Conservation (phyloP, 176 grass and related monocot species). For the Zizania latifolia region DNA sequence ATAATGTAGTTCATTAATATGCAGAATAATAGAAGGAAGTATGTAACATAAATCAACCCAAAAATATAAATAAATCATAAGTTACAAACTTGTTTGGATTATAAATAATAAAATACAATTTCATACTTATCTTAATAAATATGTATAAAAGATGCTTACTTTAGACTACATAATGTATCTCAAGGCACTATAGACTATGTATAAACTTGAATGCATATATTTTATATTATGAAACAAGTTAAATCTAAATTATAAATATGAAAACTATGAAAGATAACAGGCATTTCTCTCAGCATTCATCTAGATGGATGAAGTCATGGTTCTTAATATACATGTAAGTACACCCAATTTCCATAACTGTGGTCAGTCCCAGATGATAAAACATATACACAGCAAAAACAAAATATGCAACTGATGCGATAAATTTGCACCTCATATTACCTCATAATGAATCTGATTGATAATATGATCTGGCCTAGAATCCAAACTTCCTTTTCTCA, state of each 20-base stretch:
- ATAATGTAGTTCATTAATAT: not conserved
- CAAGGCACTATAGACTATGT: not conserved
- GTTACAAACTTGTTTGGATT: too few species aligned
- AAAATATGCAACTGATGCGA: not conserved
- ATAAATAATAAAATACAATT: too few species aligned
- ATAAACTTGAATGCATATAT: not conserved
- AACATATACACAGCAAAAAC: not conserved
- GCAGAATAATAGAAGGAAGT: not conserved
- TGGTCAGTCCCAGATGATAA: not conserved
- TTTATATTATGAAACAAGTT: not conserved
- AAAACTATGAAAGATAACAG: not conserved
- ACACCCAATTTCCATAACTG: not conserved
- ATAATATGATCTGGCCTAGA: slow-evolving; percentile 68
- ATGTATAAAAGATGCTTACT: too few species aligned
- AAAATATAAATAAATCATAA: not conserved
- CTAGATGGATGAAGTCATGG: not conserved
- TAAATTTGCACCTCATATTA: slow-evolving; percentile 22
- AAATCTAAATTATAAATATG: not conserved
- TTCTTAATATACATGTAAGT: not conserved
- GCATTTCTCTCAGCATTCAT: not conserved
- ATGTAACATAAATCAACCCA: not conserved
- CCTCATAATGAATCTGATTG: slow-evolving; percentile 98
- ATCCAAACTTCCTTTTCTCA: slow-evolving; percentile 76
- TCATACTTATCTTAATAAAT: too few species aligned
- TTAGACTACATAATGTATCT: not conserved